These are phyloP conservation scores for Phyllachora maydis DNA, from an alignment of 2,329 filamentous ascomycete species.

Conservation along the genomic window DNA sequence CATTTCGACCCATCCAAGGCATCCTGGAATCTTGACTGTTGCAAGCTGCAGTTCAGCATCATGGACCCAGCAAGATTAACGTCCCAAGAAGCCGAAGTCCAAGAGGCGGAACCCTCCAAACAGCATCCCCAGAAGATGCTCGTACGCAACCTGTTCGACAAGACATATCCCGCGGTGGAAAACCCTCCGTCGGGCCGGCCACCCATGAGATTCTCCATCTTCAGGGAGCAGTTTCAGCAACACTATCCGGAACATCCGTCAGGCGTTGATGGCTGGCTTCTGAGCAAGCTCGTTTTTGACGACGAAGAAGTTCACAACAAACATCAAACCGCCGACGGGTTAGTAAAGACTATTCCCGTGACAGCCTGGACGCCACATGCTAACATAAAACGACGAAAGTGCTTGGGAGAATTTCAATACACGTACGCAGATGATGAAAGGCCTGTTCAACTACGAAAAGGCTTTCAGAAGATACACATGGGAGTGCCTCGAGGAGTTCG, in stretches of 20 bases:
- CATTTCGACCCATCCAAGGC: no score
- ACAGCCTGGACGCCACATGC: neutral
- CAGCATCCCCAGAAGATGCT: no score
- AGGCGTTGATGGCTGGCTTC: constrained; percentile 29
- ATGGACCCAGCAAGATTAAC: no score
- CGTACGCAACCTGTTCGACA: no score
- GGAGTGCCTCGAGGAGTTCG: constrained; percentile 37
- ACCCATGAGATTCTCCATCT: constrained; percentile 1
- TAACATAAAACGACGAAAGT: constrained; percentile 3
- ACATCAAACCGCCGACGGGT: constrained; percentile 31
- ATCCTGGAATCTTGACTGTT: no score
- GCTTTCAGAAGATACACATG: constrained; percentile 41
- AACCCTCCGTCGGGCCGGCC: no score
- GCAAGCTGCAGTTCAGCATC: constrained; percentile 43
- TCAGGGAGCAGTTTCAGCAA: constrained; percentile 13
- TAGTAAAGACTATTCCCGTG: constrained; percentile 9
- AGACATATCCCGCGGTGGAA: no score
- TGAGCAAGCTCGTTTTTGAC: constrained; percentile 38
- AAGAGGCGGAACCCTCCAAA: no score
- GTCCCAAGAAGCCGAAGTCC: no score
- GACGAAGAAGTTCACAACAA: constrained; percentile 35
- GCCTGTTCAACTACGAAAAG: constrained; percentile 44
- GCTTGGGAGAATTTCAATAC: constrained; percentile 43
- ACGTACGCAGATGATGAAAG: constrained; percentile 52
- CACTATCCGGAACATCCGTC: constrained; percentile 12